These are phyloP conservation scores for Botrytis porri DNA, from an alignment of 2,329 filamentous ascomycete species.

Conservation along the genomic window DNA sequence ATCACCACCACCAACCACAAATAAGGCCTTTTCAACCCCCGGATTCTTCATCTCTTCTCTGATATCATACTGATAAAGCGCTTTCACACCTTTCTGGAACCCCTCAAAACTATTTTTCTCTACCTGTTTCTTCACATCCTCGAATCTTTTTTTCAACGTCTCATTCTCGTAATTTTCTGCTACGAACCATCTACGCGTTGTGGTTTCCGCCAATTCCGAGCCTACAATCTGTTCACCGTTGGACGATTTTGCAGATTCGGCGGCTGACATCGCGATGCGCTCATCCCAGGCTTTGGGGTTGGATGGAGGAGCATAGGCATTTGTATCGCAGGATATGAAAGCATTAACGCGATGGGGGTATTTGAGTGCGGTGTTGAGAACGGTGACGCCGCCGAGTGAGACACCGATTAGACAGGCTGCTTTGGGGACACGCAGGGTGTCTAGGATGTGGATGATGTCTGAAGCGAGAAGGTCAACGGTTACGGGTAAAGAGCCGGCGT, in stretches of 20 bases:
- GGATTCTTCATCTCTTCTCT: slow-evolving; percentile 49
- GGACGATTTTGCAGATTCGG: slow-evolving; percentile 42
- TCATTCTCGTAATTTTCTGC: slow-evolving; percentile 54
- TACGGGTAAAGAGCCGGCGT: slow-evolving; percentile 27
- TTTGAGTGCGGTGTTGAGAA: slow-evolving; percentile 67
- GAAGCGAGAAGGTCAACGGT: slow-evolving; percentile 57
- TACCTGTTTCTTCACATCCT: slow-evolving; percentile 66
- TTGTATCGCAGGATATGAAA: slow-evolving; percentile 78
- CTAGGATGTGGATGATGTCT: slow-evolving; percentile 65
- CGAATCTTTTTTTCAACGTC: slow-evolving; percentile 47
- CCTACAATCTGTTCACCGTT: slow-evolving; percentile 54
- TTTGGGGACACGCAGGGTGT: slow-evolving; percentile 64
- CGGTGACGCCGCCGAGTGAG: slow-evolving; percentile 76
- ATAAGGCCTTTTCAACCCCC: slow-evolving; percentile 55
- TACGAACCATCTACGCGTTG: slow-evolving; percentile 74
- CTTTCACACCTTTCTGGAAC: slow-evolving; percentile 65
- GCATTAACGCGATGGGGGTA: slow-evolving; percentile 56
- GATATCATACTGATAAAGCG: slow-evolving; percentile 70
- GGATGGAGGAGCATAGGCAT: slow-evolving; percentile 64
- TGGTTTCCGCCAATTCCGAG: slow-evolving; percentile 63
- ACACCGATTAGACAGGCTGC: slow-evolving; percentile 71
- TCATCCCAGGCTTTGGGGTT: slow-evolving; percentile 81
- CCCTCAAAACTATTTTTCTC: slow-evolving; percentile 65
- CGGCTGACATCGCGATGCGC: slow-evolving; percentile 65
- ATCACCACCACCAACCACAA: slow-evolving; percentile 72